These are phyloP conservation scores for Blepharisma undulans DNA, from an alignment of 169 alveolate genomes.

Conservation along the genomic window DNA sequence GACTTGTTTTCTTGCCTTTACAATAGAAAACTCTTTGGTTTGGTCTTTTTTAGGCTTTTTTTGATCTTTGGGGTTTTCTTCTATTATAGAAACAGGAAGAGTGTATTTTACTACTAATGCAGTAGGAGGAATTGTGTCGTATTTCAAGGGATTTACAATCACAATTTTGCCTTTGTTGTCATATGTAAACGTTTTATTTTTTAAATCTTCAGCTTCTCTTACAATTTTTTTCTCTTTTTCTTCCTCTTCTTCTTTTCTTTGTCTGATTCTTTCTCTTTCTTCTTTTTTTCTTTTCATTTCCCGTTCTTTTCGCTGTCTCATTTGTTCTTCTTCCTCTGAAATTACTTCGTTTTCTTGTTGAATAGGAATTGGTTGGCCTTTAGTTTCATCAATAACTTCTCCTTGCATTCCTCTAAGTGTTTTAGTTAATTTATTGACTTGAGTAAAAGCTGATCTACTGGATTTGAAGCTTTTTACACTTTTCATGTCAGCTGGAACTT, in stretches of 20 bases:
- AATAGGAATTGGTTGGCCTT: neutral
- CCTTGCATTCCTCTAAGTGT: neutral
- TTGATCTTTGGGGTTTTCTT: neutral
- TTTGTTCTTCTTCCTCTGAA: conserved; percentile 35
- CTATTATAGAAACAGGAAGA: neutral
- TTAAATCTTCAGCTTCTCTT: conserved; percentile 32
- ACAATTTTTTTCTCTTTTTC: conserved; percentile 17
- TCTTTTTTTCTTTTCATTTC: conserved; percentile 32
- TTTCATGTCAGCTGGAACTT: conserved; percentile 20
- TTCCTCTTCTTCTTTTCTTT: conserved; percentile 21
- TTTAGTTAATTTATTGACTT: neutral
- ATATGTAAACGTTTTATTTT: conserved; percentile 28
- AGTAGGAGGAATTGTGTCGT: conserved; percentile 11
- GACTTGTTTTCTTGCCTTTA: neutral
- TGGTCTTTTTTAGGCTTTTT: neutral
- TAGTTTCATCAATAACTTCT: conserved; percentile 14
- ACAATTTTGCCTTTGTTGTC: conserved; percentile 29
- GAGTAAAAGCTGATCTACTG: neutral
- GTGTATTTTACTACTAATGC: neutral
- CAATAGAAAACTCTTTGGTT: neutral
- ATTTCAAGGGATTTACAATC: conserved; percentile 8
- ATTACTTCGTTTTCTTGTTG: neutral
- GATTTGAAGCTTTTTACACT: conserved; percentile 1
- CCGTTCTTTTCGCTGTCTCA: conserved; percentile 3
- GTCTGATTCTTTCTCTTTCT: neutral